Evolutionary conservation across 2,329 filamentous ascomycete genomes (phyloP).

Genomic region (Acephala macrosclerotiorum): DNA sequence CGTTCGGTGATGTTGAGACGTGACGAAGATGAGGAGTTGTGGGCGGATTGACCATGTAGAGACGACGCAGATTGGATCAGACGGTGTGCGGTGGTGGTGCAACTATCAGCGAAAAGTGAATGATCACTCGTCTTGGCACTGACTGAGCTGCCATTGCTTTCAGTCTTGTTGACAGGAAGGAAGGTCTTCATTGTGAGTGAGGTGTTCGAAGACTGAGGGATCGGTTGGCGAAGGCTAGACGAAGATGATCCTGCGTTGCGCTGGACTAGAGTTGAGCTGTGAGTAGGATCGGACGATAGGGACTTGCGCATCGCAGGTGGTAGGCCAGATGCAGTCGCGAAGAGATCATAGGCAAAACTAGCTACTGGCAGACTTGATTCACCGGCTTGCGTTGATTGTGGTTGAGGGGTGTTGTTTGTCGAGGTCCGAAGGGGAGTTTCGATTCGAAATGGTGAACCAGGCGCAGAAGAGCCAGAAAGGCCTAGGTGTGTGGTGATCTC

Average conservation of each 20-base stretch:
- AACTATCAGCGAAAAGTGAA: not conserved
- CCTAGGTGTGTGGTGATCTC: not conserved
- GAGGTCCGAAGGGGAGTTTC: slow-evolving; percentile 4
- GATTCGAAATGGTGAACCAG: slow-evolving; percentile 3
- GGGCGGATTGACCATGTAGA: not conserved
- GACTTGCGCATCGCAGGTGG: not conserved
- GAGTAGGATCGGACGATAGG: not conserved
- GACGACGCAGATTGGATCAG: not conserved
- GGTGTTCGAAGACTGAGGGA: not conserved
- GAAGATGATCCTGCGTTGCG: not conserved
- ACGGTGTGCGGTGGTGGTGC: not conserved
- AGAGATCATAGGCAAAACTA: not conserved
- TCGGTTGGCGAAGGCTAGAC: slow-evolving; percentile 8
- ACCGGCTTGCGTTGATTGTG: not conserved
- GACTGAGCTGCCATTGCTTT: not conserved
- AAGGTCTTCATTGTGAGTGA: slow-evolving; percentile 33
- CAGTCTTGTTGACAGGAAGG: slow-evolving; percentile 31
- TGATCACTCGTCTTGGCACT: not conserved
- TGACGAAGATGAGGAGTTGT: not conserved
- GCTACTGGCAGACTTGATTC: not conserved
- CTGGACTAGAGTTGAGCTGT: not conserved
- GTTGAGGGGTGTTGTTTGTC: not conserved
- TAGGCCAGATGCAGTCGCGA: not conserved
- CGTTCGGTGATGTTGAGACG: not conserved
- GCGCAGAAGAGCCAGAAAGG: not conserved